These are phyloP conservation scores for Plasmopara muralis DNA, from an alignment of 352 stramenopile genomes.

Conservation along the genomic window DNA sequence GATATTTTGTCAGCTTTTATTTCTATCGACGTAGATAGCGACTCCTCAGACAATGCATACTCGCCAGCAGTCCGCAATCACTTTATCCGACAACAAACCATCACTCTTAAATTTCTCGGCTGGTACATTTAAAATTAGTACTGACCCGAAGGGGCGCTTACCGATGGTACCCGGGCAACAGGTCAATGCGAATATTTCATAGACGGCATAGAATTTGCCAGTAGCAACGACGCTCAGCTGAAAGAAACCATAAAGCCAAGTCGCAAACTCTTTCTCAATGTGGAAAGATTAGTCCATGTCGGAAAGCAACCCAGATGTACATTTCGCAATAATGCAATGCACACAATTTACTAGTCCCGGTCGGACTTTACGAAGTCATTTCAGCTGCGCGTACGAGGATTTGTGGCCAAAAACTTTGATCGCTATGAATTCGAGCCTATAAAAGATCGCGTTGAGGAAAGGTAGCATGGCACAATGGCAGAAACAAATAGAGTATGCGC, in stretches of 20 bases:
- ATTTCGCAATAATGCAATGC: constrained; percentile 6
- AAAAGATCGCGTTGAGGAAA: constrained; percentile 22
- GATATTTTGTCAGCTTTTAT: constrained; percentile 10
- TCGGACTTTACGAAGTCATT: constrained; percentile 14
- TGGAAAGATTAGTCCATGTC: background rate
- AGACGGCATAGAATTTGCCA: constrained; percentile 12
- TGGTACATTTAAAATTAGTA: constrained; percentile 6
- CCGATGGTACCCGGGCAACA: too few relatives aligned
- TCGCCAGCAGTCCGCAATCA: constrained; percentile 1
- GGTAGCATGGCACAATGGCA: constrained; percentile 19
- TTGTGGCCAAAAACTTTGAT: constrained; percentile 33
- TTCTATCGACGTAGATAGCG: constrained; percentile 24
- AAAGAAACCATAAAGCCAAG: background rate
- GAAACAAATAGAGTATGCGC: constrained; percentile 29
- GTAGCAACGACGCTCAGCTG: background rate
- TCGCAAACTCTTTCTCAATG: constrained; percentile 32
- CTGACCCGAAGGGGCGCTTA: background rate
- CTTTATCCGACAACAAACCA: constrained; percentile 5
- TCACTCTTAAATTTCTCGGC: constrained; percentile 13
- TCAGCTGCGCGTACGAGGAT: constrained; percentile 29
- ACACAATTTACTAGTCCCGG: constrained; percentile 1
- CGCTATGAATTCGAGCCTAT: constrained; percentile 32
- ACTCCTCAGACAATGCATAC: constrained; percentile 14
- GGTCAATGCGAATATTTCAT: background rate
- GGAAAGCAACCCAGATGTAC: constrained; percentile 1